Conservation (phyloP, 352 stramenopile species). For the Blastocystis sp. region DNA sequence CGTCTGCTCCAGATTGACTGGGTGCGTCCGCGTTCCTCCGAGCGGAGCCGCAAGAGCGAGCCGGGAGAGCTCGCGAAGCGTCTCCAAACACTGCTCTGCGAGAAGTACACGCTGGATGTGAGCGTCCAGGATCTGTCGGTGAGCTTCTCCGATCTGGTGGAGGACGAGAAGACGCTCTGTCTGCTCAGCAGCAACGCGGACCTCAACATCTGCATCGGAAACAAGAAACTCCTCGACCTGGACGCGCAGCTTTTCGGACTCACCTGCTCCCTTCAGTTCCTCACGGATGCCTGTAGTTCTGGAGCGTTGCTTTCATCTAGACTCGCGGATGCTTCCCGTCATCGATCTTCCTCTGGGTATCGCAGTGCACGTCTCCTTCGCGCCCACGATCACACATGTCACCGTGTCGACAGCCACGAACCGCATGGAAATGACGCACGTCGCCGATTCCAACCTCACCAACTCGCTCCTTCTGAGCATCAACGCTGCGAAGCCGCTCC, state of each 20-base stretch:
- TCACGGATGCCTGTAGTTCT: too few relatives aligned
- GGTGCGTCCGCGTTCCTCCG: background rate
- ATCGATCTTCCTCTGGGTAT: background rate
- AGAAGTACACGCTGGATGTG: background rate
- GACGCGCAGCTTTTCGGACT: background rate
- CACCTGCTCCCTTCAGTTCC: too few relatives aligned
- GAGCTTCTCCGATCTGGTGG: background rate
- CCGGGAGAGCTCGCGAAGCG: background rate
- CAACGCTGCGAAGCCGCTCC: background rate
- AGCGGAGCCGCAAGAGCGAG: background rate
- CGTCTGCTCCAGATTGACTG: background rate
- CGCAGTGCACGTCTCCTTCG: background rate
- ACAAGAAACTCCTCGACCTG: background rate
- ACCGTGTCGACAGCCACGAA: background rate
- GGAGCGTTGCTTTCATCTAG: background rate
- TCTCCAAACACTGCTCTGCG: background rate
- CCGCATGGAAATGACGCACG: background rate
- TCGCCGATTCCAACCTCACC: background rate
- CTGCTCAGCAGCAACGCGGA: background rate
- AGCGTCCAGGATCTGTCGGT: background rate
- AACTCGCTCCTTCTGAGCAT: background rate
- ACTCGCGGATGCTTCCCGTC: background rate
- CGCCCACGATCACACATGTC: background rate
- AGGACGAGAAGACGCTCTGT: background rate
- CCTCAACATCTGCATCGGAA: background rate